Percentiles rank a stretch among this genome's conserved stretches.
phyloP scores from a whole-genome alignment of 2,329 filamentous ascomycete species.

The Botrytis pseudocinerea region DNA sequence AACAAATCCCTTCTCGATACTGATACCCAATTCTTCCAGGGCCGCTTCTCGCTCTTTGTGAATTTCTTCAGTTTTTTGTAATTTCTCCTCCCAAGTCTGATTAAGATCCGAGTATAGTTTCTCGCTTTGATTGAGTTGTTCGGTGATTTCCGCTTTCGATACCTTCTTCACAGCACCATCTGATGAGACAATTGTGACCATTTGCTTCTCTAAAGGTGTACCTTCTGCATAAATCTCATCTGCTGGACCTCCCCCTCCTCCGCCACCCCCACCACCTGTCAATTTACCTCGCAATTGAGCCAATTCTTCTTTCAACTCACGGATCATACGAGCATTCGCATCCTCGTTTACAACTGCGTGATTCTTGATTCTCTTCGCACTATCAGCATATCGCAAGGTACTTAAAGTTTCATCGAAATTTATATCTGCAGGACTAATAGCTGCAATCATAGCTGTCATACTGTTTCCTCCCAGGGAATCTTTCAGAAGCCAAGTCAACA shows the following conservation, averaged over 20 bases:
- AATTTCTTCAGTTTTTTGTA: constrained; percentile 92
- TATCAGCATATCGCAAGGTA: constrained; percentile 94
- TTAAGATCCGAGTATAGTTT: constrained; percentile 95
- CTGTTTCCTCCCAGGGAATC: constrained; percentile 97
- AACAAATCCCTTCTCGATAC: constrained; percentile 97
- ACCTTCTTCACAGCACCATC: constrained; percentile 92
- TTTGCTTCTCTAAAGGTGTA: constrained; percentile 91
- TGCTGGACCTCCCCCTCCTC: constrained; percentile 49
- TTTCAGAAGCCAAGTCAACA: constrained; percentile 94
- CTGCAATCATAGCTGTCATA: constrained; percentile 99
- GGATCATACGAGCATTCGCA: constrained; percentile 97
- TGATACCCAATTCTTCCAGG: constrained; percentile 94
- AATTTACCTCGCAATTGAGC: constrained; percentile 84
- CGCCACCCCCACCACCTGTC: constrained; percentile 52
- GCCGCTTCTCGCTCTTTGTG: constrained; percentile 96
- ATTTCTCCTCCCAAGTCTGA: constrained; percentile 97
- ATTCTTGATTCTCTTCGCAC: constrained; percentile 99
- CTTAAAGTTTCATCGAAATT: constrained; percentile 98
- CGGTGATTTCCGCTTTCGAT: constrained; percentile 95
- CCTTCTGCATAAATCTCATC: constrained; percentile 90
- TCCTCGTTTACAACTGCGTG: constrained; percentile 99
- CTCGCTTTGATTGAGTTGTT: constrained; percentile 93
- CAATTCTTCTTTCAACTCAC: constrained; percentile 94
- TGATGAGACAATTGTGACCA: constrained; percentile 85
- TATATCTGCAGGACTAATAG: constrained; percentile 96